Base-by-base conservation (phyloP, 2,329 filamentous ascomycete species). In the Penicillium sp. region DNA sequence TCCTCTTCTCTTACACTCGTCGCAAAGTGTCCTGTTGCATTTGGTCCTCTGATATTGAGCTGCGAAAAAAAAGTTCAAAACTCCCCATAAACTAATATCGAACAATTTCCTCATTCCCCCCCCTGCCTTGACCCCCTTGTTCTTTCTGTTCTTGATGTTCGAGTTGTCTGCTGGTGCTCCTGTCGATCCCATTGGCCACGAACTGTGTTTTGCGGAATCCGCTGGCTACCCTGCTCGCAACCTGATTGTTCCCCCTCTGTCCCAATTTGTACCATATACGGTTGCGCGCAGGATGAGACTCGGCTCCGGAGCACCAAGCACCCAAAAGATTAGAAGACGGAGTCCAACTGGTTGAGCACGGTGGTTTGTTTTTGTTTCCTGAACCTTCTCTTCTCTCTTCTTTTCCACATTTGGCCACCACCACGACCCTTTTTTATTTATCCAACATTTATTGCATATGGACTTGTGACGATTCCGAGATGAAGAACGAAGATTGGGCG, bases 11-110 rank as follows among this genome's bases (percentile, higher is more conserved):
- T 50, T 52, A 47, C 51, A 45, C 47, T 50, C 43, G 51, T 53
- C 50, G 46, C 33, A 32, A n/a, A 40, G 53, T 54, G 53, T 47
- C 35, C 41, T 46, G 18, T 52, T 52, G 45, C 49, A 37, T 45
- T 33, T 32, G 29, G 29, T 34, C 18, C 34, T 34, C 43, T 54
- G 52, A 55, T 32, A 38, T 51, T 53, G 48, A 55, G 53, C 52
- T 55, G 51, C 49, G 50, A 48, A 59, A 58, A 59, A 60, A 59
- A 60, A 59, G 50, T 54, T 54, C 47, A 53, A 57, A 59, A 60
- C 53, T 45, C 50, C 39, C 44, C 53, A 58, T 60, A 60, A 57
- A 59, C 50, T 60, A 57, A 57, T 60, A 11, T 29, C 47, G 36
- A 52, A 46, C 50, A 37, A 32, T 32, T 24, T 38, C 24, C 29